Evolutionary conservation across 352 stramenopile genomes (phyloP).

Genomic region (Globisporangium cylindrosporum): DNA sequence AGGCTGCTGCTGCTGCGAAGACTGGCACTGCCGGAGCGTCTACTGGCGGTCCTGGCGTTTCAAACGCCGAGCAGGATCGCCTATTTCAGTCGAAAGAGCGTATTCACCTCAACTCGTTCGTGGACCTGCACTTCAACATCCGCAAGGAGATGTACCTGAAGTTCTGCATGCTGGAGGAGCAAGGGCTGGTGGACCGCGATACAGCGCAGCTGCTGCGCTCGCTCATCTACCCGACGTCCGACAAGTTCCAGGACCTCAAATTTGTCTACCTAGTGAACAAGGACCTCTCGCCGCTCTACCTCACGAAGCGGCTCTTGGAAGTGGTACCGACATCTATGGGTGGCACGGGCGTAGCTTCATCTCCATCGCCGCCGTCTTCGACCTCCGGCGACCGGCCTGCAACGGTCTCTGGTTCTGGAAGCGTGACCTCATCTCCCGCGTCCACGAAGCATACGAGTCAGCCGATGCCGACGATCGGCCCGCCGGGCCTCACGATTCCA

Average conservation of each 20-base stretch:
- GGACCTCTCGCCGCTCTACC: conserved; percentile 62
- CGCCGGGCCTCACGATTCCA: conserved; percentile 18
- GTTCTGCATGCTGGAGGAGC: conserved; percentile 77
- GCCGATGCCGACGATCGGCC: conserved; percentile 15
- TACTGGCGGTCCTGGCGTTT: conserved; percentile 1
- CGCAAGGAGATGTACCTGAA: conserved; percentile 86
- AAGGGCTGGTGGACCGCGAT: conserved; percentile 63
- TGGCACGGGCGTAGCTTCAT: conserved; percentile 30
- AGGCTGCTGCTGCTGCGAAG: conserved; percentile 10
- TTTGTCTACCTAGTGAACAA: conserved; percentile 90
- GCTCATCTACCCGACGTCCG: conserved; percentile 81
- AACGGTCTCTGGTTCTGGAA: background rate
- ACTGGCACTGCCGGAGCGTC: conserved; percentile 19
- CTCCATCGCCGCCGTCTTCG: conserved; percentile 24
- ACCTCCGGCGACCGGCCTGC: background rate
- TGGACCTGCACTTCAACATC: conserved; percentile 82
- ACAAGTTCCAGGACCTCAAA: conserved; percentile 83
- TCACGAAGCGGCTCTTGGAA: conserved; percentile 78
- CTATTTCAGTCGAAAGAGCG: conserved; percentile 39
- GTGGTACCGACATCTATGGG: conserved; percentile 45
- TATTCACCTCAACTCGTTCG: conserved; percentile 75
- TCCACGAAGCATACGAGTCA: conserved; percentile 15
- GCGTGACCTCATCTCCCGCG: conserved; percentile 17
- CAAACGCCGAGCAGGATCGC: conserved; percentile 25
- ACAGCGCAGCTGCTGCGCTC: conserved; percentile 68